phyloP scores from a whole-genome alignment of 345 rosid genomes.

The Stellera chamaejasme region DNA sequence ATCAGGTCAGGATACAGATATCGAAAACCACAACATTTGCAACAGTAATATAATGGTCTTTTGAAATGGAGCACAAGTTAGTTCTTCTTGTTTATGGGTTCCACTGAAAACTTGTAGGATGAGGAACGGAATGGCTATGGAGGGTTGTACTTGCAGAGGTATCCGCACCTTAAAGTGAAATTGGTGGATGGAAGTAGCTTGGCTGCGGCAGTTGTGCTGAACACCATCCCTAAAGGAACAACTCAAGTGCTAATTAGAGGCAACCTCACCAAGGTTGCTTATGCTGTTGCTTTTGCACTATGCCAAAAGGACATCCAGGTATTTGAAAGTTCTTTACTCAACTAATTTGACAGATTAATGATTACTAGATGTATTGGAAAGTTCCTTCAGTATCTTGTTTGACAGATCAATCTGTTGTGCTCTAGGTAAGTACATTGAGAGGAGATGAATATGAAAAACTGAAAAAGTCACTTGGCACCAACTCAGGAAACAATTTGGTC shows the following conservation, averaged over 20 bases:
- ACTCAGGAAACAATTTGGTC: conserved; percentile 15
- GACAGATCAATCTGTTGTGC: too few relatives aligned
- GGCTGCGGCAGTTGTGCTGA: conserved; percentile 26
- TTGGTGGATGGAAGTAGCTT: conserved; percentile 40
- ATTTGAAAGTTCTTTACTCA: background rate
- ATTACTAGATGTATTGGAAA: too few relatives aligned
- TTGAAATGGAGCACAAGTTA: too few relatives aligned
- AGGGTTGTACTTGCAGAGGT: conserved; percentile 24
- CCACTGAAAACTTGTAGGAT: background rate
- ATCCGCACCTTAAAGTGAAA: conserved; percentile 21
- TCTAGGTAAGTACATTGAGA: conserved; percentile 20
- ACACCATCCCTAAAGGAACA: conserved; percentile 32
- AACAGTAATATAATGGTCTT: too few relatives aligned
- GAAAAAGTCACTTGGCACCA: conserved; percentile 17
- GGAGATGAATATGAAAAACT: conserved; percentile 31
- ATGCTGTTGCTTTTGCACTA: conserved; percentile 16
- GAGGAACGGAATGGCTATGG: conserved; percentile 32
- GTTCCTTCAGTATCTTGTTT: too few relatives aligned
- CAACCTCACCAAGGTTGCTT: conserved; percentile 25
- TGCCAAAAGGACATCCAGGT: conserved; percentile 27
- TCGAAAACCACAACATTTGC: background rate
- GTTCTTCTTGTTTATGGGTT: too few relatives aligned
- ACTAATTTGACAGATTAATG: too few relatives aligned
- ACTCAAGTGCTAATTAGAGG: conserved; percentile 22
- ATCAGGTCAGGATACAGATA: conserved; percentile 19